phyloP scores from a whole-genome alignment of 208 protist species.

The Trypanosoma avium region DNA sequence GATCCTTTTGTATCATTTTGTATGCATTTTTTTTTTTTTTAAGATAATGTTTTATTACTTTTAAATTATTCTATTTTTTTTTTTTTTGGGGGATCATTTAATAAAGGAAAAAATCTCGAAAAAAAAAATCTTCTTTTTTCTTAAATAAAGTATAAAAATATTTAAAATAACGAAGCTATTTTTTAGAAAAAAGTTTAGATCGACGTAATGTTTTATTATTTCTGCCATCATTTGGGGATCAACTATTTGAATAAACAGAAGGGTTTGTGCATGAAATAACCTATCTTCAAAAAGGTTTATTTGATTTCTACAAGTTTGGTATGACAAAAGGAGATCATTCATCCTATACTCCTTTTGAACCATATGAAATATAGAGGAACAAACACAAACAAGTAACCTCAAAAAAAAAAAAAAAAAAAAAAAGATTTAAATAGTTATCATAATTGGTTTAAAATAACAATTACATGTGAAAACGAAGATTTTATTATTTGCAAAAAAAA shows the following conservation, averaged over 20 bases:
- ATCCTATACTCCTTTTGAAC: neutral
- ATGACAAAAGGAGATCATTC: conserved; percentile 18
- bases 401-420: conserved; percentile 15
- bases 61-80: too few relatives aligned
- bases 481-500: conserved; percentile 16
- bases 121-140: neutral
- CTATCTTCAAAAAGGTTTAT: conserved; percentile 10
- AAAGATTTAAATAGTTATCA: neutral
- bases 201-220: conserved; percentile 7
- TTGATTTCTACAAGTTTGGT: conserved; percentile 7
- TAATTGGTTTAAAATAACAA: too few relatives aligned
- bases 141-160: neutral
- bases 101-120: neutral
- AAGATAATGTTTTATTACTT: too few relatives aligned
- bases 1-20: too few relatives aligned
- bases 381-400: neutral
- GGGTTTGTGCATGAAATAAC: neutral
- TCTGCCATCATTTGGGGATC: neutral
- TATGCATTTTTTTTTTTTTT: too few relatives aligned
- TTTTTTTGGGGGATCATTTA: neutral
- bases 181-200: neutral
- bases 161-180: neutral
- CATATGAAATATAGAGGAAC: neutral
- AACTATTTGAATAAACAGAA: neutral
- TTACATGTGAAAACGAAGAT: neutral